phyloP scores from a whole-genome alignment of 345 rosid genomes.

The Pugionium cornutum region DNA sequence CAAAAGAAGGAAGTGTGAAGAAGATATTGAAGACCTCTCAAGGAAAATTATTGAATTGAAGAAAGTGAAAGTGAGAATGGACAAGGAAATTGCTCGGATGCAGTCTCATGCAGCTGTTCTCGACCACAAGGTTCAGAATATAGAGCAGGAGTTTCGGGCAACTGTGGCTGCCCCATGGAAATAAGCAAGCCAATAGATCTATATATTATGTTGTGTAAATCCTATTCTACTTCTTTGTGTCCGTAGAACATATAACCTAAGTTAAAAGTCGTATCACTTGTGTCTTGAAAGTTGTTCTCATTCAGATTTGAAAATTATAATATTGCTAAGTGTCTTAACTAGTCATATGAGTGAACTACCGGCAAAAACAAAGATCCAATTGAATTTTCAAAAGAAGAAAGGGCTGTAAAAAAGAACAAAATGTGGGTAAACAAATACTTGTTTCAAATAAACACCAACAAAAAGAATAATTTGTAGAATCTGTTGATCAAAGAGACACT shows the following conservation, averaged over 20 bases:
- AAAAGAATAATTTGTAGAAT: background rate
- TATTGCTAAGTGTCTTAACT: no score
- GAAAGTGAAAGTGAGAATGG: constrained; percentile 36
- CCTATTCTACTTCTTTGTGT: background rate
- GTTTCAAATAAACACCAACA: background rate
- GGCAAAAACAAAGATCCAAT: no score
- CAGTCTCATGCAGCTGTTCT: constrained; percentile 31
- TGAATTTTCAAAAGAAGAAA: background rate
- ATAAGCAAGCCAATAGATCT: background rate
- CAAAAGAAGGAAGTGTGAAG: constrained; percentile 39
- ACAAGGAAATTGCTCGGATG: constrained; percentile 39
- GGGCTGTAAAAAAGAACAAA: background rate
- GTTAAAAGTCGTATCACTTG: no score
- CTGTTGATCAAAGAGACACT: background rate
- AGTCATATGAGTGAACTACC: no score
- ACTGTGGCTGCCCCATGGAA: constrained; percentile 55
- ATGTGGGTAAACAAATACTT: constrained; percentile 1
- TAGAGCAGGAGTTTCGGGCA: constrained; percentile 38
- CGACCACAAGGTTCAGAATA: constrained; percentile 32
- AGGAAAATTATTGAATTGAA: constrained; percentile 50
- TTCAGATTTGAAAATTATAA: no score
- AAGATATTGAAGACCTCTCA: constrained; percentile 41
- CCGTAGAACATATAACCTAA: no score
- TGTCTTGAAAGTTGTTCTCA: no score
- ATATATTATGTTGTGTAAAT: background rate